A percentile compares a stretch with the other conserved stretches of the same genome.
phyloP scores from a whole-genome alignment of 2,329 filamentous ascomycete genomes.

The Beauveria sp. region DNA sequence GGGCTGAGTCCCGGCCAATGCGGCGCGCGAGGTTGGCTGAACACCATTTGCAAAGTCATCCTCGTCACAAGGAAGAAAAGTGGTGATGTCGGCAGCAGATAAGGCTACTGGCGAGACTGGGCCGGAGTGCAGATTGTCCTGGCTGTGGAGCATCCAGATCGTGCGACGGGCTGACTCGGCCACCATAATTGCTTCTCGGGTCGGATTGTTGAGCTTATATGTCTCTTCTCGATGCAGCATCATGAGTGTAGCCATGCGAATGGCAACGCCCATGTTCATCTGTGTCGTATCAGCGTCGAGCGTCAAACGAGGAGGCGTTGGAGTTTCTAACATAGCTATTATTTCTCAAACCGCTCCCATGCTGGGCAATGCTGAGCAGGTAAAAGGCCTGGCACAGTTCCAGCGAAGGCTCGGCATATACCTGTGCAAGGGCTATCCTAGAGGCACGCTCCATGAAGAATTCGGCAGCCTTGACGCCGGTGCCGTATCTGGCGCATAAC shows the following conservation, averaged over 20 bases:
- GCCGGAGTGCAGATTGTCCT: constrained; percentile 49
- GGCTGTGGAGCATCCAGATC: constrained; percentile 52
- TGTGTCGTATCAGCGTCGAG: constrained; percentile 18
- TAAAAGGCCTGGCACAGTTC: constrained; percentile 53
- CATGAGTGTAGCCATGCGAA: constrained; percentile 49
- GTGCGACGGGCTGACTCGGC: constrained; percentile 51
- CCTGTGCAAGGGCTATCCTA: constrained; percentile 37
- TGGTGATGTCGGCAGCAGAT: constrained; percentile 44
- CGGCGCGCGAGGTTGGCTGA: constrained; percentile 42
- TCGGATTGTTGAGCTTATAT: constrained; percentile 36
- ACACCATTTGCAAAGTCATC: constrained; percentile 41
- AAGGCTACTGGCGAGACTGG: constrained; percentile 44
- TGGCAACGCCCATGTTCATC: constrained; percentile 50
- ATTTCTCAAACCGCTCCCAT: constrained; percentile 46
- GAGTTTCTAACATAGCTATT: constrained; percentile 41
- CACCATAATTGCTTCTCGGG: constrained; percentile 36
- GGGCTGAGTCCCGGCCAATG: constrained; percentile 45
- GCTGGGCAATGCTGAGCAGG: constrained; percentile 50
- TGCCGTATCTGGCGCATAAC: constrained; percentile 40
- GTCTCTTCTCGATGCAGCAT: constrained; percentile 49
- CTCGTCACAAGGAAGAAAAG: constrained; percentile 46
- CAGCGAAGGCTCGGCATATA: constrained; percentile 45
- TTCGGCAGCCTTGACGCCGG: constrained; percentile 43
- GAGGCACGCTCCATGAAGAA: constrained; percentile 46
- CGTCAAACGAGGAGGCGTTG: neutral